Conservation (phyloP, 805 yeast species). For the Candida maesae region DNA sequence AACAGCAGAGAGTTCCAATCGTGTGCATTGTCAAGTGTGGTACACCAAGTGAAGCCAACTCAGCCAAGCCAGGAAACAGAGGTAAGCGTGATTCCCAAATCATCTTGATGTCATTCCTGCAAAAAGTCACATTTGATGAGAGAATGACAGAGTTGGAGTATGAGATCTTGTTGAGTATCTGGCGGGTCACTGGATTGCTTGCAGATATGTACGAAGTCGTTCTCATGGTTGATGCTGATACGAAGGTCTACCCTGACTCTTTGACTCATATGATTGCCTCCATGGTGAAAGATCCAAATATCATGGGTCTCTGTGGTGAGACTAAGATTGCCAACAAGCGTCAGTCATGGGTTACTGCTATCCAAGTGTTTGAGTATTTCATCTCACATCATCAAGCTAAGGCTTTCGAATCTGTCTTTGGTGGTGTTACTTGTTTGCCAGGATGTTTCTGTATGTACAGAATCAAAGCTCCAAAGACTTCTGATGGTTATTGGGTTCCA, state of each 20-base stretch:
- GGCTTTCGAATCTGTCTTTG: constrained; percentile 93
- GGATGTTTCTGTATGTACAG: constrained; percentile 94
- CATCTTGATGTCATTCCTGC: constrained; percentile 85
- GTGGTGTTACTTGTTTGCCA: constrained; percentile 92
- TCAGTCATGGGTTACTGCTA: constrained; percentile 85
- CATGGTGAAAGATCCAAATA: constrained; percentile 78
- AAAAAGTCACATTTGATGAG: constrained; percentile 84
- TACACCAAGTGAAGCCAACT: constrained; percentile 68
- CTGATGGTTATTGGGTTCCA: constrained; percentile 86
- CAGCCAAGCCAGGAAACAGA: constrained; percentile 85
- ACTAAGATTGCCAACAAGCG: constrained; percentile 84
- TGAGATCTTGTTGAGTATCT: constrained; percentile 67
- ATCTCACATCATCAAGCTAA: constrained; percentile 93
- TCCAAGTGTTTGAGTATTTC: constrained; percentile 91
- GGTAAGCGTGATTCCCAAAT: constrained; percentile 96
- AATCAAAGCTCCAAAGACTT: constrained; percentile 83
- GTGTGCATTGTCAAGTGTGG: constrained; percentile 83
- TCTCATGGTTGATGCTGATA: constrained; percentile 94
- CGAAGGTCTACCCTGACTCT: constrained; percentile 82
- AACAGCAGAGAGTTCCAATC: constrained; percentile 84
- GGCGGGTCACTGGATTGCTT: constrained; percentile 83
- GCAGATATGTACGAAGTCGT: constrained; percentile 78
- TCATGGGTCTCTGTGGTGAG: constrained; percentile 95
- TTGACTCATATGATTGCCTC: constrained; percentile 87
- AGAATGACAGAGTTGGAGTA: constrained; percentile 90